Evolutionary conservation across 2,329 filamentous ascomycete genomes (phyloP).

Genomic region (Microcyclosporella mali): DNA sequence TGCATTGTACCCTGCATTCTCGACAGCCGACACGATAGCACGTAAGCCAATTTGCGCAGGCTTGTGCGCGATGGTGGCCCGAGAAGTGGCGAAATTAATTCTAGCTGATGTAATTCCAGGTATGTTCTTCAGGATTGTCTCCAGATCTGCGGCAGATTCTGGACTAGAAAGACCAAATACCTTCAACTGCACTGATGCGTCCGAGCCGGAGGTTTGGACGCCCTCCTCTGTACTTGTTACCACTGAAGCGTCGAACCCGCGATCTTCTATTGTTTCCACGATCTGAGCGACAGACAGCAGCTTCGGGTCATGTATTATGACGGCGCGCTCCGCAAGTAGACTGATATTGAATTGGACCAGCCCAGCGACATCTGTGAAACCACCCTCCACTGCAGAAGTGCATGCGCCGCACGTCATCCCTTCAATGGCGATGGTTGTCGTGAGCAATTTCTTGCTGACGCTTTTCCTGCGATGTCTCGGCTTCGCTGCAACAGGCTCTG

Average conservation of each 20-base stretch:
- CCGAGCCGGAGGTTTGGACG: slow-evolving; percentile 47
- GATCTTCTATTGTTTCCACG: slow-evolving; percentile 75
- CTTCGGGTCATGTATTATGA: slow-evolving; percentile 73
- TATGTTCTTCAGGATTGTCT: slow-evolving; percentile 58
- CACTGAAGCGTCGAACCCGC: slow-evolving; percentile 81
- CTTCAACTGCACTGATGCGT: slow-evolving; percentile 68
- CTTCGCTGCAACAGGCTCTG: slow-evolving; percentile 33
- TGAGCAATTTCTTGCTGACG: slow-evolving; percentile 45
- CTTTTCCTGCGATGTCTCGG: slow-evolving; percentile 31
- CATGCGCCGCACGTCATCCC: slow-evolving; percentile 98
- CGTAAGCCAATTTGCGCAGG: slow-evolving; percentile 70
- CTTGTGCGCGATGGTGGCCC: slow-evolving; percentile 67
- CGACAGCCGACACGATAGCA: slow-evolving; percentile 72
- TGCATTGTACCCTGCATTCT: slow-evolving; percentile 79
- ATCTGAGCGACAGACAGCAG: slow-evolving; percentile 69
- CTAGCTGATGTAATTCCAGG: slow-evolving; percentile 69
- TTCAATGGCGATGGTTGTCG: slow-evolving; percentile 81
- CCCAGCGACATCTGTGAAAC: slow-evolving; percentile 71
- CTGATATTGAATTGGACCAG: slow-evolving; percentile 90
- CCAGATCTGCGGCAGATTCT: slow-evolving; percentile 64
- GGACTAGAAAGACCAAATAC: slow-evolving; percentile 73
- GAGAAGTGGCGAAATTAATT: slow-evolving; percentile 66
- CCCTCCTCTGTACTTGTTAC: slow-evolving; percentile 64
- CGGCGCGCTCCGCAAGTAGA: slow-evolving; percentile 82
- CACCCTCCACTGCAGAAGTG: slow-evolving; percentile 81